These are phyloP conservation scores for Neoboletus subvelutipes DNA, from an alignment of 768 basidiomycete genomes.

Conservation along the genomic window DNA sequence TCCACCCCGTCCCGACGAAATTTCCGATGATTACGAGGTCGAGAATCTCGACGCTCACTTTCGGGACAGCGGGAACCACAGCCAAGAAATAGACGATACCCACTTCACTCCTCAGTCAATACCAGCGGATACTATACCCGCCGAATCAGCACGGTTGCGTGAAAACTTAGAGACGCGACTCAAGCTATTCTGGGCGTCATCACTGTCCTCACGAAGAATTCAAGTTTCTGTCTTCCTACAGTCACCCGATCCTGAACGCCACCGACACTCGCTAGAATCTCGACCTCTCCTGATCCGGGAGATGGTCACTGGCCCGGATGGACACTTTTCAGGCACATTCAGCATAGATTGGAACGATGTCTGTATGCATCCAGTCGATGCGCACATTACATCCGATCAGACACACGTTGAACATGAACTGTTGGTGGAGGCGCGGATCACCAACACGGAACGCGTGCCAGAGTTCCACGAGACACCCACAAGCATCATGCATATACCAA, in stretches of 20 bases:
- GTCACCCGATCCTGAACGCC: constrained; percentile 18
- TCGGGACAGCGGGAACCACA: constrained; percentile 25
- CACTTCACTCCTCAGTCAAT: constrained; percentile 16
- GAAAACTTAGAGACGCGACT: constrained; percentile 76
- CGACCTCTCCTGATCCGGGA: constrained; percentile 51
- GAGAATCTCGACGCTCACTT: constrained; percentile 57
- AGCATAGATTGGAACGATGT: constrained; percentile 68
- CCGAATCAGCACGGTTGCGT: constrained; percentile 55
- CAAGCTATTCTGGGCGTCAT: constrained; percentile 78
- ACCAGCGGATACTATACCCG: constrained; percentile 23
- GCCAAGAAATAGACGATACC: constrained; percentile 22
- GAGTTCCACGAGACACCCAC: constrained; percentile 36
- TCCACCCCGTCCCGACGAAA: constrained; percentile 59
- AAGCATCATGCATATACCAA: constrained; percentile 38
- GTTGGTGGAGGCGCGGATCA: constrained; percentile 52
- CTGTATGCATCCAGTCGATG: constrained; percentile 55
- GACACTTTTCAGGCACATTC: constrained; percentile 68
- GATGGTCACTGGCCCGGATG: constrained; percentile 62
- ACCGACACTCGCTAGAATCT: constrained; percentile 31
- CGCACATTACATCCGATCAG: constrained; percentile 59
- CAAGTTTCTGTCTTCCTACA: constrained; percentile 59
- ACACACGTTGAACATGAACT: constrained; percentile 43
- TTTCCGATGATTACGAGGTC: constrained; percentile 56
- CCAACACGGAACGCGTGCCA: constrained; percentile 39
- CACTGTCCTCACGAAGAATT: constrained; percentile 60